phyloP scores from a whole-genome alignment of 768 basidiomycete species.

The Rickenella mellea region DNA sequence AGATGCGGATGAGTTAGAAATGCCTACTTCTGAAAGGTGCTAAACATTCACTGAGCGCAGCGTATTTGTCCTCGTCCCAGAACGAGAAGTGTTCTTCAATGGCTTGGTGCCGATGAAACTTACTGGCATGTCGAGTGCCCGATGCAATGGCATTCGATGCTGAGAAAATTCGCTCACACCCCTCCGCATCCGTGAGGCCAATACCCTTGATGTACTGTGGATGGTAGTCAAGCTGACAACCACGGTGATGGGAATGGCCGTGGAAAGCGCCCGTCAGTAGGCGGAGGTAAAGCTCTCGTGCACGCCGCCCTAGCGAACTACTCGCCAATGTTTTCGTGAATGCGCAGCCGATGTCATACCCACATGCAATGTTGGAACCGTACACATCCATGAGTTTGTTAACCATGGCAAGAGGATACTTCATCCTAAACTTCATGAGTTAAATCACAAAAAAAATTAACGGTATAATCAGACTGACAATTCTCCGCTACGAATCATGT shows the following conservation, averaged over 20 bases:
- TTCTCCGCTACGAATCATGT: constrained; percentile 19
- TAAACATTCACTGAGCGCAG: constrained; percentile 10
- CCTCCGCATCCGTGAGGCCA: constrained; percentile 18
- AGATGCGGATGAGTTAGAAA: neutral
- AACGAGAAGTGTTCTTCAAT: constrained; percentile 13
- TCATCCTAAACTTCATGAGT: constrained; percentile 11
- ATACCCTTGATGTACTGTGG: constrained; percentile 15
- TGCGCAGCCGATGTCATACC: constrained; percentile 19
- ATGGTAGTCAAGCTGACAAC: constrained; percentile 19
- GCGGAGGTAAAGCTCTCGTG: constrained; percentile 1
- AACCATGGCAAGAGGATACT: constrained; percentile 14
- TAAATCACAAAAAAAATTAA: neutral
- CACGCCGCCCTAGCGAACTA: constrained; percentile 10
- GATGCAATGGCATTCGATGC: constrained; percentile 16
- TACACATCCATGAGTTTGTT: constrained; percentile 9
- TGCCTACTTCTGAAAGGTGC: neutral
- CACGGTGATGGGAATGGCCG: constrained; percentile 18
- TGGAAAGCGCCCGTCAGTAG: constrained; percentile 19
- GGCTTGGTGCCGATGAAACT: constrained; percentile 19
- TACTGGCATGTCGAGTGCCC: constrained; percentile 12
- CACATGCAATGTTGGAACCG: constrained; percentile 9
- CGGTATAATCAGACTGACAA: constrained; percentile 10
- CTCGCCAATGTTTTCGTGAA: constrained; percentile 10
- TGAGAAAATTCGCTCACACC: constrained; percentile 18
- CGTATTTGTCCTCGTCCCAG: constrained; percentile 17